phyloP scores from a whole-genome alignment of 2,329 filamentous ascomycete species.

The Neofusicoccum kwambonambiense region DNA sequence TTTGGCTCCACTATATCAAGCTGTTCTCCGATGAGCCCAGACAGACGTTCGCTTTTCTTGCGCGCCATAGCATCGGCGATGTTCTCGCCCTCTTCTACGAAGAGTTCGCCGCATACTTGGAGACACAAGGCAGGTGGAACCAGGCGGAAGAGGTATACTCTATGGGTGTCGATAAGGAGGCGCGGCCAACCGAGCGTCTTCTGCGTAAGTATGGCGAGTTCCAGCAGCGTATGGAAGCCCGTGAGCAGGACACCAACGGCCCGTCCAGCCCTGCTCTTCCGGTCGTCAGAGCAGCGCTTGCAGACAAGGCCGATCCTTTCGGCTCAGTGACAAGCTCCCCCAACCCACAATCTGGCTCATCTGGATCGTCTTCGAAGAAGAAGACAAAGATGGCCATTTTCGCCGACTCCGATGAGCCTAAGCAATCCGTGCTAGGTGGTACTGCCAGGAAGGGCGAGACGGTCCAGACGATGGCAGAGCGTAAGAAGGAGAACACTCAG shows the following conservation, averaged over 20 bases:
- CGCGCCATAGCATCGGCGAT: slow-evolving; percentile 85
- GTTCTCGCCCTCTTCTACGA: slow-evolving; percentile 90
- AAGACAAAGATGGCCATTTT: slow-evolving; percentile 89
- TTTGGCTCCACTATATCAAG: slow-evolving; percentile 93
- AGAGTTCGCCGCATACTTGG: slow-evolving; percentile 92
- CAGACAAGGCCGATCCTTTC: slow-evolving; percentile 83
- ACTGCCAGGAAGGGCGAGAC: slow-evolving; percentile 80
- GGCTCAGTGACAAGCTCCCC: slow-evolving; percentile 48
- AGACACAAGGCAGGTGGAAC: slow-evolving; percentile 76
- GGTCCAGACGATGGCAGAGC: slow-evolving; percentile 80
- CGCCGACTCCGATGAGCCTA: slow-evolving; percentile 65
- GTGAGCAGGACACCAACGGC: slow-evolving; percentile 59
- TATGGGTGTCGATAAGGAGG: slow-evolving; percentile 84
- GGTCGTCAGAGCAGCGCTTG: slow-evolving; percentile 76
- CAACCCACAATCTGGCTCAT: slow-evolving; percentile 64
- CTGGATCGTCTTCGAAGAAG: slow-evolving; percentile 49
- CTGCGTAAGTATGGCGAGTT: slow-evolving; percentile 92
- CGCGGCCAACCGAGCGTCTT: slow-evolving; percentile 75
- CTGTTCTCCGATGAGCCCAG: slow-evolving; percentile 91
- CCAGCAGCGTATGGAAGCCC: slow-evolving; percentile 71
- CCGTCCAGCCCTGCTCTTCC: slow-evolving; percentile 87
- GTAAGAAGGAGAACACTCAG: slow-evolving; percentile 90
- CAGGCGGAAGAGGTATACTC: slow-evolving; percentile 95
- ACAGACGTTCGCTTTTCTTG: slow-evolving; percentile 88
- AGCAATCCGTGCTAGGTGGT: slow-evolving; percentile 57